Evolutionary conservation across 225 moss, liverwort and hornwort species (phyloP).

Genomic region (Thuidium tamariscinum): DNA sequence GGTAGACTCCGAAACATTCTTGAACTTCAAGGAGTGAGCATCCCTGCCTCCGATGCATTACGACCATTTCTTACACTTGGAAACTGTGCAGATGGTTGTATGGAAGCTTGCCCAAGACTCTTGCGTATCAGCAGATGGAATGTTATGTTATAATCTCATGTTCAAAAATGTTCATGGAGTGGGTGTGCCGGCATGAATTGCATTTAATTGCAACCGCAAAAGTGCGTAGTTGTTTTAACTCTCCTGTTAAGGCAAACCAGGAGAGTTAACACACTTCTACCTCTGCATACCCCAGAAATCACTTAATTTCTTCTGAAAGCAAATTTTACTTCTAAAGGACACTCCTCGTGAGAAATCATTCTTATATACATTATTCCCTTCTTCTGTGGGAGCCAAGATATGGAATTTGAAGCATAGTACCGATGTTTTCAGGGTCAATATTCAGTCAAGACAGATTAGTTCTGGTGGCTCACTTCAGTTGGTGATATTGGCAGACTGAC

Average conservation of each 20-base stretch:
- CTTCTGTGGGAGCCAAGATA: not conserved
- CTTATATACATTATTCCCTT: not conserved
- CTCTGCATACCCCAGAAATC: not conserved
- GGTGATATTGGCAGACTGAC: not conserved
- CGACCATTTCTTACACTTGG: too few species aligned
- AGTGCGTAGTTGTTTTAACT: not conserved
- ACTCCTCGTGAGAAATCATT: not conserved
- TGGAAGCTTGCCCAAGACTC: too few species aligned
- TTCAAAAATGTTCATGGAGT: too few species aligned
- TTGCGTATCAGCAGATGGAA: too few species aligned
- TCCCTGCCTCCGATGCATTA: too few species aligned
- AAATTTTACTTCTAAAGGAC: not conserved
- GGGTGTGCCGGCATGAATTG: rapidly evolving
- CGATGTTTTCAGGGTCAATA: not conserved
- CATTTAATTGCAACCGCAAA: not conserved
- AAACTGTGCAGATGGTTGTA: too few species aligned
- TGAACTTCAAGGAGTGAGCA: too few species aligned
- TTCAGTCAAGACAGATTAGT: not conserved
- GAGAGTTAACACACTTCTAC: not conserved
- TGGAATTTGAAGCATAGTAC: not conserved
- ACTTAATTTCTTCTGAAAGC: not conserved
- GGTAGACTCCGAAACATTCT: too few species aligned
- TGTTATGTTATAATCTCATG: too few species aligned
- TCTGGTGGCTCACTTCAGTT: not conserved
- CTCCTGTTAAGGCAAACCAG: not conserved